Conservation (phyloP, 2,329 filamentous ascomycete species). For the Colletotrichum agaves region DNA sequence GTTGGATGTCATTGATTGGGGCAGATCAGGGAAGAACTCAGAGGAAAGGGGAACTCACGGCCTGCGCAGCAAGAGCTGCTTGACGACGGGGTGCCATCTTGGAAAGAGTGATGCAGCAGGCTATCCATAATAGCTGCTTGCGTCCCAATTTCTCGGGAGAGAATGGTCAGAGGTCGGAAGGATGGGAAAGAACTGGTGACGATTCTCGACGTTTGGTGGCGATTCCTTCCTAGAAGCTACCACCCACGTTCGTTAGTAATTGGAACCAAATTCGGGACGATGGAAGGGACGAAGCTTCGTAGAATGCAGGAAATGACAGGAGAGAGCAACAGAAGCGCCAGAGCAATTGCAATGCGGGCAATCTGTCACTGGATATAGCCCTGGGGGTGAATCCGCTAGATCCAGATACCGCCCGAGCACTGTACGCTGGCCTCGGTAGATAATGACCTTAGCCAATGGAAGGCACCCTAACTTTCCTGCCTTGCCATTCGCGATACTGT, state of each 20-base stretch:
- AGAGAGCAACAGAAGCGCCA: background rate
- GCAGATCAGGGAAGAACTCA: background rate
- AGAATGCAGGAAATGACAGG: background rate
- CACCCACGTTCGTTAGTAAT: background rate
- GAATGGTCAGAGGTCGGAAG: background rate
- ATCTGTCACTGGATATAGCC: background rate
- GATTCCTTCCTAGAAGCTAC: background rate
- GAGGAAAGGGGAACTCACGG: slow-evolving; percentile 21
- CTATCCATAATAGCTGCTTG: slow-evolving; percentile 35
- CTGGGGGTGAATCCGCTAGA: background rate
- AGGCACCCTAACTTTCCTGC: background rate
- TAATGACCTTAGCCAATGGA: background rate
- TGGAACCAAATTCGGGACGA: background rate
- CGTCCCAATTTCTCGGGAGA: background rate
- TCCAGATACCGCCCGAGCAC: background rate
- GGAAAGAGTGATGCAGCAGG: slow-evolving; percentile 18
- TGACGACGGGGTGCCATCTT: slow-evolving; percentile 29
- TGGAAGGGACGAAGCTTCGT: slow-evolving; percentile 2
- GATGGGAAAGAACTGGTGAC: background rate
- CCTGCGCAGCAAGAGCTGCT: slow-evolving; percentile 33
- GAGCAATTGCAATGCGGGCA: background rate
- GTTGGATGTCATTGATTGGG: background rate
- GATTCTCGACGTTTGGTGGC: background rate
- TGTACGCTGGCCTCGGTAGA: background rate
- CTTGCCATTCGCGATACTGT: background rate